Percentiles rank a stretch among this genome's conserved stretches.
Conservation (phyloP, 2,329 filamentous ascomycete genomes). For the Colletotrichum destructivum region DNA sequence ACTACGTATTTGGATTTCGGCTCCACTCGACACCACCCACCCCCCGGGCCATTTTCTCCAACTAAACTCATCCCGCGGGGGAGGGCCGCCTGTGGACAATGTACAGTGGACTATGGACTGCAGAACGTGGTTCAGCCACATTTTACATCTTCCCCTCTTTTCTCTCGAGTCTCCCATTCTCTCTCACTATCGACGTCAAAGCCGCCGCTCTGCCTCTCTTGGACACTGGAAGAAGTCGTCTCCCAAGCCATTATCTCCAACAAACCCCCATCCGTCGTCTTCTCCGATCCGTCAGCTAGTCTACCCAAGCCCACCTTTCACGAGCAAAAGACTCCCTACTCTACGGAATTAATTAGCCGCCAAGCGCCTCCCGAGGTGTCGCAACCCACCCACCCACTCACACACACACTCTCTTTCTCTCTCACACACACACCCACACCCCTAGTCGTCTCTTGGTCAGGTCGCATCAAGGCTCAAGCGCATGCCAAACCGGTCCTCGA, state of each 20-base stretch:
- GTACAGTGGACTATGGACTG: neutral
- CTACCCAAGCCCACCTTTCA: constrained; percentile 15
- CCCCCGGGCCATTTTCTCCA: constrained; percentile 25
- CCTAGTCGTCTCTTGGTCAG: constrained; percentile 4
- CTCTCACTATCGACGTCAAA: neutral
- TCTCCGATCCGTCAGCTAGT: constrained; percentile 8
- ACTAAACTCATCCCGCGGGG: constrained; percentile 28
- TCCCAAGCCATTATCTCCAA: neutral
- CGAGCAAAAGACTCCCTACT: constrained; percentile 14
- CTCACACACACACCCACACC: neutral
- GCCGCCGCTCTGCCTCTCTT: neutral
- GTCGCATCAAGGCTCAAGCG: constrained; percentile 43
- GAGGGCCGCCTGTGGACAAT: no score
- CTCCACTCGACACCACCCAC: neutral
- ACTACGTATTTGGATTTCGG: constrained; percentile 5
- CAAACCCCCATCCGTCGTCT: constrained; percentile 1
- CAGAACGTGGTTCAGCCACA: constrained; percentile 13
- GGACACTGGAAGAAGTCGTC: neutral
- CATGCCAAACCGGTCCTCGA: constrained; percentile 14
- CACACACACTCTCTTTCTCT: no score
- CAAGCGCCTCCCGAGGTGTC: constrained; percentile 28
- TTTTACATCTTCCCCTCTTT: constrained; percentile 37
- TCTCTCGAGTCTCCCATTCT: constrained; percentile 6
- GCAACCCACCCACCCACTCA: constrained; percentile 11
- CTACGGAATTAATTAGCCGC: constrained; percentile 27